Base-by-base conservation (phyloP, 2,329 filamentous ascomycete genomes). In the Aspergillus tamarii region DNA sequence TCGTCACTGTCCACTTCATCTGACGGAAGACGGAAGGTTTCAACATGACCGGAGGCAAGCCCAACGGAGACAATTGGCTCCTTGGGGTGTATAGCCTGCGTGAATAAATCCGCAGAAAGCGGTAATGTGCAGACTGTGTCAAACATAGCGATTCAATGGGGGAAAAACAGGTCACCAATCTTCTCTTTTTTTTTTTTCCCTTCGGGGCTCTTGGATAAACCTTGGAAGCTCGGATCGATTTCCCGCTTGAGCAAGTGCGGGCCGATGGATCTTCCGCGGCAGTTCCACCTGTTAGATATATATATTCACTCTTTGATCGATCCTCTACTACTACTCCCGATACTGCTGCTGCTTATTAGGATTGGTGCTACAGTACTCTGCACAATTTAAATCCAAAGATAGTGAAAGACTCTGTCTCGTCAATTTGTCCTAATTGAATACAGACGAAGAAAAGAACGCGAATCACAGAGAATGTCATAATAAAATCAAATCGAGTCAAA, bases 81-180 rank as follows among this genome's bases (percentile, higher is more conserved):
- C 0, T 85, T 87, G 1, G 95, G 94, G 76, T 99, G 95, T 23
- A 97, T 83, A 14, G 90, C 91, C 78, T 96, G 93, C 1, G 92
- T 81, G 81, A 99, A 98, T 72, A 99, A 84, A 74, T 98, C 95
- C 62, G 91, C 87, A 63, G 87, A 87, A 54, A 98, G 88, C 67
- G 94, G 93, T 53, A 98, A 87, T 30, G 91, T 93, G 84, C 94
- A 97, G 68, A 96, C 86, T 68, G 93, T 96, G 78, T 97, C 93
- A 75, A 96, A 92, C 92, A 96, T 96, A 73, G 67, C 70, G 59
- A 61, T 9, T 36, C 32, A 43, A 52, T 59, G 61, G n/a, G 23
- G 52, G 52, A 54, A 50, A 41, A 16, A 53, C 57, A 14, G 23
- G n/a, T 32, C 46, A 28, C 26, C 16, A 32, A 41, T 16, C 36